Conservation (phyloP, 176 grass and related monocot genomes). For the Microstegium vimineum region DNA sequence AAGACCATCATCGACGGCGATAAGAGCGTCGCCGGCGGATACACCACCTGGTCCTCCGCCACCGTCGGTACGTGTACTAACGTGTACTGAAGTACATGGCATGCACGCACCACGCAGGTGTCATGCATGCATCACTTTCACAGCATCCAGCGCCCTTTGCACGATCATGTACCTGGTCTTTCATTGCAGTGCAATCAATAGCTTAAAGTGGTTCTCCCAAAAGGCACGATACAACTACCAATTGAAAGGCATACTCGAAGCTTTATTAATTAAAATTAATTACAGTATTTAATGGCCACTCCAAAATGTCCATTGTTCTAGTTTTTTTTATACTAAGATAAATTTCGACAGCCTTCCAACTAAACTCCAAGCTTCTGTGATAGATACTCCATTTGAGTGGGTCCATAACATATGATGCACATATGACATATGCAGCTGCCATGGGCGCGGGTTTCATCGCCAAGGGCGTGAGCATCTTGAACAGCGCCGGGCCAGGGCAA, state of each 20-base stretch:
- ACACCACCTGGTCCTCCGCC: slow-evolving; percentile 56
- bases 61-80: slow-evolving; percentile 59
- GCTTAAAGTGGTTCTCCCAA: neutral
- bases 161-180: neutral
- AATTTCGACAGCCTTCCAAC: no score
- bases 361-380: neutral
- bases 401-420: neutral
- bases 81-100: no score
- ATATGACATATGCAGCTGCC: slow-evolving; percentile 31
- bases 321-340: no score
- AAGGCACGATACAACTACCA: neutral
- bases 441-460: slow-evolving; percentile 72
- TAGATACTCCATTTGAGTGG: neutral
- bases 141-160: neutral
- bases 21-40: slow-evolving; percentile 48
- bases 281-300: neutral
- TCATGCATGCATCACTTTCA: no score
- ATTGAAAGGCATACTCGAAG: neutral
- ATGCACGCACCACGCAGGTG: no score
- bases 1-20: slow-evolving; percentile 65
- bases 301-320: no score
- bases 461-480: slow-evolving; percentile 61
- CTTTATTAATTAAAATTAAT: neutral
- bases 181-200: neutral
- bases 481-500: slow-evolving; percentile 54